These are phyloP conservation scores for Colletotrichum echinochloae DNA, from an alignment of 2,329 filamentous ascomycete genomes.

Conservation along the genomic window DNA sequence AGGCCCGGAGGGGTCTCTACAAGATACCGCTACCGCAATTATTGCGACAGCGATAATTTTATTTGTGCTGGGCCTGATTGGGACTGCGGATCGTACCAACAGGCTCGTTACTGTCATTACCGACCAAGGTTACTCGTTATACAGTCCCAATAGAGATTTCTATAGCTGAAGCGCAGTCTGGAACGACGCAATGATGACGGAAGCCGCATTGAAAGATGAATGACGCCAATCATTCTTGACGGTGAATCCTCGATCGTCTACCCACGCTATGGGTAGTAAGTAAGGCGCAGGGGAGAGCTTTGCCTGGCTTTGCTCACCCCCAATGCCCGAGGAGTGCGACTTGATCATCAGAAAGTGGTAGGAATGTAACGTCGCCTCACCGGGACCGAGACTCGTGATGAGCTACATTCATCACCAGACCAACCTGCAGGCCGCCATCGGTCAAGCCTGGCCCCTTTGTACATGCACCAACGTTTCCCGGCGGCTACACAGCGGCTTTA, in stretches of 20 bases:
- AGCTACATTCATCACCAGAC: not conserved
- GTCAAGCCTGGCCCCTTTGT: not conserved
- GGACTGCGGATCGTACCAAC: not conserved
- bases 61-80: not conserved
- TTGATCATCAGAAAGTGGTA: not conserved
- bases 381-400: not conserved
- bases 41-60: not conserved
- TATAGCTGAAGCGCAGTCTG: not conserved
- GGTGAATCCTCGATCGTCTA: not conserved
- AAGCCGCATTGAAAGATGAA: not conserved
- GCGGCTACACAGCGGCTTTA: not conserved
- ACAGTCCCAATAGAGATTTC: not conserved
- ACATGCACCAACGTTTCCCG: not conserved
- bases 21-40: not conserved
- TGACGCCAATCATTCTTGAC: not conserved
- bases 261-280: accelerated
- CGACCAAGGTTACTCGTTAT: not conserved
- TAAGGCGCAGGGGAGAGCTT: no score
- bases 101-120: not conserved
- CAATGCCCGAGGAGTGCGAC: no score
- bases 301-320: no score
- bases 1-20: not conserved
- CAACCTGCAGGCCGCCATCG: slow-evolving; percentile 3
- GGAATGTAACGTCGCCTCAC: not conserved
- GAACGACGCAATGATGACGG: not conserved